Percentiles rank a stretch among this genome's conserved stretches.
Evolutionary conservation across 345 rosid species (phyloP).

Genomic region (Citrus cavaleriei): DNA sequence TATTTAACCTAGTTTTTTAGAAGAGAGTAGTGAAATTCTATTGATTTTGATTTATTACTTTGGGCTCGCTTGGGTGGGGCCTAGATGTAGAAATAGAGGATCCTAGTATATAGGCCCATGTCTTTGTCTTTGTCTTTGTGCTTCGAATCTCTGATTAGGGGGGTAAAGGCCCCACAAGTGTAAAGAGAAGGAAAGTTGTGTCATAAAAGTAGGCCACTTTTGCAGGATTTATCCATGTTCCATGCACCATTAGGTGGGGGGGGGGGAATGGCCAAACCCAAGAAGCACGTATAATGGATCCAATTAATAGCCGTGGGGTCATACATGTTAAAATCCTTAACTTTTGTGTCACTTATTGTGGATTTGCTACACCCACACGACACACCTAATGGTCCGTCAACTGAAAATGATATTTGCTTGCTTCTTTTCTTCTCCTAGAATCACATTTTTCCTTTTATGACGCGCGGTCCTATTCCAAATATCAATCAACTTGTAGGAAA

Average conservation of each 20-base stretch:
- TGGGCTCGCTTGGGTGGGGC: not conserved
- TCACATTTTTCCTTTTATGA: slow-evolving; percentile 17
- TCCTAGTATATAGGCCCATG: slow-evolving; percentile 32
- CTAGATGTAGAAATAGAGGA: slow-evolving; percentile 16
- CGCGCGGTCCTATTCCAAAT: slow-evolving; percentile 12
- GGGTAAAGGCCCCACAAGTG: slow-evolving; percentile 9
- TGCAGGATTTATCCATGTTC: slow-evolving; percentile 13
- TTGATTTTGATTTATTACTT: too few relatives aligned
- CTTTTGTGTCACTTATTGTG: not conserved
- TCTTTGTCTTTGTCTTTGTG: slow-evolving; percentile 15
- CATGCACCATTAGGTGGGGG: slow-evolving; percentile 16
- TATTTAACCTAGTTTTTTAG: not conserved
- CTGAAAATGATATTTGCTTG: slow-evolving; percentile 20
- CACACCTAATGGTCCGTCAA: slow-evolving; percentile 10
- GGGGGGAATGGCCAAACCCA: slow-evolving; percentile 14
- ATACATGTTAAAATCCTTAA: slow-evolving; percentile 7
- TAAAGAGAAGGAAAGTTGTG: slow-evolving; percentile 24
- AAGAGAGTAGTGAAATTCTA: not conserved
- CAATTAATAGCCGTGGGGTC: slow-evolving; percentile 20
- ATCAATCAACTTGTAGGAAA: slow-evolving; percentile 16
- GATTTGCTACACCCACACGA: not conserved
- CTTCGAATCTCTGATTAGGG: slow-evolving; percentile 23
- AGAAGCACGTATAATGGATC: slow-evolving; percentile 1
- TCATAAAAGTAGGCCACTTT: slow-evolving; percentile 22
- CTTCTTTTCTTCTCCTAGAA: slow-evolving; percentile 16